Evolutionary conservation across 2,329 filamentous ascomycete genomes (phyloP).

Genomic region (Nemania sp.): DNA sequence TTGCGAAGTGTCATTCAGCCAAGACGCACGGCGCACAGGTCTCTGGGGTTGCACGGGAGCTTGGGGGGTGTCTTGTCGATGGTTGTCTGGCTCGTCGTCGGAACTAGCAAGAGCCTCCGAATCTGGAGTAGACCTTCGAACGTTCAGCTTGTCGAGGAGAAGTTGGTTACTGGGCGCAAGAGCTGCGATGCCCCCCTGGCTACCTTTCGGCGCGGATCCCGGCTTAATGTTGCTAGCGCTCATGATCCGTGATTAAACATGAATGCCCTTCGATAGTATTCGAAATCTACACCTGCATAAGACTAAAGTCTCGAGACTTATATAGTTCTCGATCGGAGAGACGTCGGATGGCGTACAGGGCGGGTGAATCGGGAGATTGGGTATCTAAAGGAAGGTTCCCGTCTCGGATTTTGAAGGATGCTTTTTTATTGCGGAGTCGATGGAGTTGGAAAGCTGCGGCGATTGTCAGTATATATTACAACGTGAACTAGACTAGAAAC

Average conservation of each 20-base stretch:
- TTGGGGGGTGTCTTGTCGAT: slow-evolving; percentile 65
- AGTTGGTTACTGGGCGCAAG: slow-evolving; percentile 71
- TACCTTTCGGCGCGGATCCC: slow-evolving; percentile 64
- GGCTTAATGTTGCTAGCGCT: slow-evolving; percentile 64
- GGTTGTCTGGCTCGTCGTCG: slow-evolving; percentile 86
- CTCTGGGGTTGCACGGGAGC: slow-evolving; percentile 65
- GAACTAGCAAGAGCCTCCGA: slow-evolving; percentile 94
- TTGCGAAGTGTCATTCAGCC: slow-evolving; percentile 85
- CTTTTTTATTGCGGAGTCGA: slow-evolving; percentile 19
- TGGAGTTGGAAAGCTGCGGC: slow-evolving; percentile 28
- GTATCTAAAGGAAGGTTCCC: slow-evolving; percentile 22
- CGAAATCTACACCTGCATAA: slow-evolving; percentile 13
- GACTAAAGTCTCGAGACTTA: slow-evolving; percentile 20
- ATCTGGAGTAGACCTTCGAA: slow-evolving; percentile 88
- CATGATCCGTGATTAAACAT: slow-evolving; percentile 56
- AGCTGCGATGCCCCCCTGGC: slow-evolving; percentile 59
- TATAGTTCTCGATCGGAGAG: slow-evolving; percentile 25
- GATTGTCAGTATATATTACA: slow-evolving; percentile 10
- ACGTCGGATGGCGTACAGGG: slow-evolving; percentile 8
- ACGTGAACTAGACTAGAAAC: background rate
- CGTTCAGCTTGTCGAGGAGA: slow-evolving; percentile 79
- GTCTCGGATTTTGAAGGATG: slow-evolving; percentile 22
- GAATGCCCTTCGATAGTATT: slow-evolving; percentile 31
- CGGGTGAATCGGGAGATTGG: background rate
- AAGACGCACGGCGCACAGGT: slow-evolving; percentile 79